phyloP scores from a whole-genome alignment of 768 basidiomycete genomes.

The Macrolepiota albuminosa region DNA sequence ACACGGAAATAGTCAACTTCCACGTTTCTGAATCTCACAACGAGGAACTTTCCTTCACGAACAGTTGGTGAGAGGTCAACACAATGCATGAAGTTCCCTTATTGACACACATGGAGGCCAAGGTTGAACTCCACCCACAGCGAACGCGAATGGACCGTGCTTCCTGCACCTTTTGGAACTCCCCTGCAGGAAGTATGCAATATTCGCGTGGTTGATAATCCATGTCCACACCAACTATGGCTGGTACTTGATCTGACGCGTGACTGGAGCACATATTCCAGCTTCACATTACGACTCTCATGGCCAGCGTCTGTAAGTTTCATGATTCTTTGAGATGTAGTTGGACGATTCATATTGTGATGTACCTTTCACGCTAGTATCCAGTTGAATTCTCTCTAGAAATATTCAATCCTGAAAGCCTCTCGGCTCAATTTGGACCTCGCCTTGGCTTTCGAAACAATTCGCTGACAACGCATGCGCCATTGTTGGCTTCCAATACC shows the following conservation, averaged over 20 bases:
- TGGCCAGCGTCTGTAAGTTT: conserved; percentile 53
- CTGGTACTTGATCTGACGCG: conserved; percentile 40
- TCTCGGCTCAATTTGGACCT: conserved; percentile 15
- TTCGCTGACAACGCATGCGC: background rate
- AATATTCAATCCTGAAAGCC: conserved; percentile 29
- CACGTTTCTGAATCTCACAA: conserved; percentile 23
- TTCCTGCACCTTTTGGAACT: conserved; percentile 37
- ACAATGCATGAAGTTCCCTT: background rate
- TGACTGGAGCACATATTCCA: conserved; percentile 34
- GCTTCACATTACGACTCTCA: conserved; percentile 49
- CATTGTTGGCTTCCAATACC: conserved; percentile 17
- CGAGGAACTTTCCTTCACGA: conserved; percentile 15
- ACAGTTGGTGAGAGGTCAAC: conserved; percentile 23
- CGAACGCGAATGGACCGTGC: conserved; percentile 32
- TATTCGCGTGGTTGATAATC: conserved; percentile 3
- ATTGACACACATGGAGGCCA: conserved; percentile 24
- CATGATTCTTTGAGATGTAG: background rate
- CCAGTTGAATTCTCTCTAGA: conserved; percentile 41
- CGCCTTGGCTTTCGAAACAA: background rate
- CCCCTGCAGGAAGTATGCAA: conserved; percentile 33
- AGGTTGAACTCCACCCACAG: conserved; percentile 26
- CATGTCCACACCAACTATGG: conserved; percentile 45
- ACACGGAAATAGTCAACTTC: conserved; percentile 68
- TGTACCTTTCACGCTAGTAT: conserved; percentile 23
- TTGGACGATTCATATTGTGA: background rate